Evolutionary conservation across 352 stramenopile genomes (phyloP).

Genomic region (Plasmopara halstedii): DNA sequence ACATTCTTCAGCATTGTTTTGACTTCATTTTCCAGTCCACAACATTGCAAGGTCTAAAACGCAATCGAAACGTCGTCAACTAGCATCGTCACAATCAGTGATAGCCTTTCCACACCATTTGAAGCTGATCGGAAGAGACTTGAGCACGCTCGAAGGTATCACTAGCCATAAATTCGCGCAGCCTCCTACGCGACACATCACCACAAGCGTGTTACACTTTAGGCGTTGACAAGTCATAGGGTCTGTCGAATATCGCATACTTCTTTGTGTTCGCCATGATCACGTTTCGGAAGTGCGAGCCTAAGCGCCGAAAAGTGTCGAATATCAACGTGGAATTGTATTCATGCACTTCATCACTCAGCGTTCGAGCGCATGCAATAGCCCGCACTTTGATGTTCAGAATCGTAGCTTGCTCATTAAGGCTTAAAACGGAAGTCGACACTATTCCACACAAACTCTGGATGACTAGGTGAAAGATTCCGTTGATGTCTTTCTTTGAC

Average conservation of each 20-base stretch:
- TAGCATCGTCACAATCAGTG: too few species aligned
- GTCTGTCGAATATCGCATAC: conserved; percentile 18
- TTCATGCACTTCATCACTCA: conserved; percentile 68
- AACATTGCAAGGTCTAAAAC: conserved; percentile 38
- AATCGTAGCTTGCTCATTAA: conserved; percentile 44
- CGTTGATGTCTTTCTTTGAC: conserved; percentile 77
- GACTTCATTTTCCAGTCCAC: conserved; percentile 47
- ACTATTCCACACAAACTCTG: conserved; percentile 67
- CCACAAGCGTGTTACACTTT: too few species aligned
- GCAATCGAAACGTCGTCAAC: too few species aligned
- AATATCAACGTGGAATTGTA: conserved; percentile 60
- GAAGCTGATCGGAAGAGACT: conserved; percentile 36
- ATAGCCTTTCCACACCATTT: conserved; percentile 12
- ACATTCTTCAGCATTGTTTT: conserved; percentile 52
- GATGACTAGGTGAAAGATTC: conserved; percentile 70
- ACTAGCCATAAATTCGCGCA: conserved; percentile 50
- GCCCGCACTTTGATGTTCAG: conserved; percentile 63
- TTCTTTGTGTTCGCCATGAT: conserved; percentile 53
- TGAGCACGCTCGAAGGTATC: conserved; percentile 65
- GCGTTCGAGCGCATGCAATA: conserved; percentile 45
- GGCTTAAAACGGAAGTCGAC: conserved; percentile 51
- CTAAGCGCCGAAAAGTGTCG: conserved; percentile 57
- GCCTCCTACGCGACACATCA: conserved; percentile 45
- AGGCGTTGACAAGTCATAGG: too few species aligned
- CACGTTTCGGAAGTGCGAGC: conserved; percentile 50